phyloP scores from a whole-genome alignment of 2,329 filamentous ascomycete species.

The Fulvia fulva region DNA sequence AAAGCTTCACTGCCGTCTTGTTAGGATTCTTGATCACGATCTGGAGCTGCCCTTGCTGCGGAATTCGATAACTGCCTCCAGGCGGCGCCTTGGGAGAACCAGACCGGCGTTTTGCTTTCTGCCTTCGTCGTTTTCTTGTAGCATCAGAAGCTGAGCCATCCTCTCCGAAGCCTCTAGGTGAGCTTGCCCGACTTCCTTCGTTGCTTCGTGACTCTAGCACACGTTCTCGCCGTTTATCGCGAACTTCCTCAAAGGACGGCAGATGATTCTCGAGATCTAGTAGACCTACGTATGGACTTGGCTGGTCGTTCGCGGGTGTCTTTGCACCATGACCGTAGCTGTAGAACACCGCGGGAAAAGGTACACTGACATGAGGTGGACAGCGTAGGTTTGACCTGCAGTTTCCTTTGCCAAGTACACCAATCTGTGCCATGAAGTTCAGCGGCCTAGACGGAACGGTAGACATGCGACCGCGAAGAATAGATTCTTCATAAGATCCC shows the following conservation, averaged over 20 bases:
- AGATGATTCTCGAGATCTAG: constrained; percentile 86
- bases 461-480: constrained; percentile 91
- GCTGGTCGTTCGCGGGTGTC: constrained; percentile 71
- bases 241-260: constrained; percentile 30
- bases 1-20: constrained; percentile 95
- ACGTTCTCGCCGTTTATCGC: constrained; percentile 33
- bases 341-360: constrained; percentile 94
- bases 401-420: constrained; percentile 82
- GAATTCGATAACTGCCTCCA: constrained; percentile 89
- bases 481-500: constrained; percentile 95
- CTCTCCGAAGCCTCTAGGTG: constrained; percentile 20
- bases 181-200: constrained; percentile 29
- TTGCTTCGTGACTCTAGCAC: constrained; percentile 21
- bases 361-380: constrained; percentile 82
- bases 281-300: constrained; percentile 91
- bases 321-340: constrained; percentile 71
- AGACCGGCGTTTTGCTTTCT: constrained; percentile 58
- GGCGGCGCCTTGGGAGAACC: constrained; percentile 63
- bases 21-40: constrained; percentile 98
- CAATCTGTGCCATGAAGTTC: constrained; percentile 91
- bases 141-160: constrained; percentile 25
- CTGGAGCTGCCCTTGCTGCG: constrained; percentile 87
- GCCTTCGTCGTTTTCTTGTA: constrained; percentile 24
- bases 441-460: constrained; percentile 89
- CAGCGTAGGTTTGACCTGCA: constrained; percentile 83